phyloP scores from a whole-genome alignment of 495 filamentous ascomycete species.

The Xylaria palmicola region DNA sequence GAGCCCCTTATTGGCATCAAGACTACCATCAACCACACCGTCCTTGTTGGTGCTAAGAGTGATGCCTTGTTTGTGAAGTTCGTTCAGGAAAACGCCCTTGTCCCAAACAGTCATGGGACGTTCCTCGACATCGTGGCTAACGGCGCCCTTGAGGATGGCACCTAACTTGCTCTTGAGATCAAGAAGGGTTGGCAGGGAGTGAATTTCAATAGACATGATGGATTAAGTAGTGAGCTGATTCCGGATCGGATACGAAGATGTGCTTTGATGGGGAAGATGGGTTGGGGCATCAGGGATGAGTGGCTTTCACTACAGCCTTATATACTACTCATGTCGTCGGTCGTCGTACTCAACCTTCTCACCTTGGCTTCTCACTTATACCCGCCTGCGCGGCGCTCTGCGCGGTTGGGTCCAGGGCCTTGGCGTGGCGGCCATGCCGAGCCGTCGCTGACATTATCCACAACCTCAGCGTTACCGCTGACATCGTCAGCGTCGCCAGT shows the following conservation, averaged over 20 bases:
- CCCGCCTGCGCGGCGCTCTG: not conserved
- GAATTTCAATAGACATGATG: not conserved
- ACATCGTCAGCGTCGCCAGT: not conserved
- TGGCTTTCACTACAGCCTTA: not conserved
- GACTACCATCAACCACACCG: not conserved
- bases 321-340: not conserved
- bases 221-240: not conserved
- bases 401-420: no score
- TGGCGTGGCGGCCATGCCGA: not conserved
- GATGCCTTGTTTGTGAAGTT: not conserved
- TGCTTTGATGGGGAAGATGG: not conserved
- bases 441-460: not conserved
- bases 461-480: not conserved
- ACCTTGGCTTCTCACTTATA: no score
- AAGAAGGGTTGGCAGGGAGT: not conserved
- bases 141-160: not conserved
- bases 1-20: not conserved
- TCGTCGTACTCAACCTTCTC: not conserved
- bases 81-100: not conserved
- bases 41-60: not conserved
- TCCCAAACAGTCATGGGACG: not conserved
- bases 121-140: not conserved
- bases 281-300: not conserved
- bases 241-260: not conserved
- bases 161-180: not conserved